These are phyloP conservation scores for Mycena sanguinolenta DNA, from an alignment of 768 basidiomycete genomes.

Conservation along the genomic window DNA sequence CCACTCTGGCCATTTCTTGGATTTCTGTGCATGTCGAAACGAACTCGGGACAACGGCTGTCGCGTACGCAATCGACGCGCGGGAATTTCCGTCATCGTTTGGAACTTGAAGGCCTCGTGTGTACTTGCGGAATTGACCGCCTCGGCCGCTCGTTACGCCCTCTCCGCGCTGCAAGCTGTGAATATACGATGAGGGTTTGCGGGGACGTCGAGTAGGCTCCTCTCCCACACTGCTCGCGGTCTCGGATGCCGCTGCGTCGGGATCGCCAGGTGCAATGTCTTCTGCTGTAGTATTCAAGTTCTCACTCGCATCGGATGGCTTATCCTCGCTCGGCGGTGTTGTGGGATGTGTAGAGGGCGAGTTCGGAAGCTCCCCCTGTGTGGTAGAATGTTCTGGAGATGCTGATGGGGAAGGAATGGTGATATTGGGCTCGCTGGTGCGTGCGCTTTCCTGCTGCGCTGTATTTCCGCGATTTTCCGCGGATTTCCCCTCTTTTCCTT, in stretches of 20 bases:
- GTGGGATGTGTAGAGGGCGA: background rate
- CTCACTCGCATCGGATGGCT: no score
- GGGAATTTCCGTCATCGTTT: background rate
- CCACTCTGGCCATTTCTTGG: no score
- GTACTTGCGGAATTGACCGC: slow-evolving; percentile 2
- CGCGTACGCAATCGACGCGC: slow-evolving; percentile 12
- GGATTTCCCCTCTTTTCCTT: no score
- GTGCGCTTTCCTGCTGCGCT: no score
- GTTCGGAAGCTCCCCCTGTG: background rate
- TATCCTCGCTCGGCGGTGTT: slow-evolving; percentile 3
- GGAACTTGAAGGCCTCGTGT: slow-evolving; percentile 20
- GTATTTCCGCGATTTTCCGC: no score
- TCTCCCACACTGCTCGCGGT: slow-evolving; percentile 24
- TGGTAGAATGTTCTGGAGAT: no score
- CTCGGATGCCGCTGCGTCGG: slow-evolving; percentile 2
- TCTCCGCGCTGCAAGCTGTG: no score
- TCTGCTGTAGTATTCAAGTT: slow-evolving; percentile 6
- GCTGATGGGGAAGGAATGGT: no score
- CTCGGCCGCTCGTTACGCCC: no score
- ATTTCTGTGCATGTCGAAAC: slow-evolving; percentile 38
- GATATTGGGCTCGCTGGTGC: no score
- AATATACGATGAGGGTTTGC: no score
- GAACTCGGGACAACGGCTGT: slow-evolving; percentile 23
- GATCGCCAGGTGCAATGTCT: slow-evolving; percentile 23
- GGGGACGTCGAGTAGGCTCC: no score